Percentiles rank a stretch among this genome's conserved stretches.
Evolutionary conservation across 345 rosid species (phyloP).

Genomic region (Eucalyptus viminalis): DNA sequence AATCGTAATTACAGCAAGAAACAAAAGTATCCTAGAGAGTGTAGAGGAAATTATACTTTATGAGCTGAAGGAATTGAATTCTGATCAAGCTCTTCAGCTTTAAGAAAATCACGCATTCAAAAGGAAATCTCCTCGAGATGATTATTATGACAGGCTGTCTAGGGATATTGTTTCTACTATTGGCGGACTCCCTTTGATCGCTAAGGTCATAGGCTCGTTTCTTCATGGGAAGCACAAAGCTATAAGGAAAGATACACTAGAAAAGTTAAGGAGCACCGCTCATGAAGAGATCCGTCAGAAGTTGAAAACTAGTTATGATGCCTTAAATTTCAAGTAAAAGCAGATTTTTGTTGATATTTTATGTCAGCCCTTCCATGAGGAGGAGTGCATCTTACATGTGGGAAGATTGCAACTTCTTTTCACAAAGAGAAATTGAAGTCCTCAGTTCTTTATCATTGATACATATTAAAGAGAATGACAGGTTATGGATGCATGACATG

Average conservation of each 20-base stretch:
- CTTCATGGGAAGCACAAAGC: background rate
- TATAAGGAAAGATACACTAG: background rate
- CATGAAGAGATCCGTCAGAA: background rate
- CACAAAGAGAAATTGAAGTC: background rate
- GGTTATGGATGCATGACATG: background rate
- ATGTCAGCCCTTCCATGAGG: background rate
- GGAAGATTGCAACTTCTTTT: background rate
- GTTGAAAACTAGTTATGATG: background rate
- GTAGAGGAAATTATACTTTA: background rate
- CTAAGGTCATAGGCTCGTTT: background rate
- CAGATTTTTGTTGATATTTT: background rate
- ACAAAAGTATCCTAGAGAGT: too few species aligned
- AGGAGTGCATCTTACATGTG: background rate
- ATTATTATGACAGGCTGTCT: background rate
- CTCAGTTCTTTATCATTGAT: background rate
- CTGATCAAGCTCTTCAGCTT: background rate
- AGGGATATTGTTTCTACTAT: background rate
- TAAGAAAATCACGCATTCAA: background rate
- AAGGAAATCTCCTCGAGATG: background rate
- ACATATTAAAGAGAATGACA: fast-evolving
- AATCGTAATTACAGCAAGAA: too few species aligned
- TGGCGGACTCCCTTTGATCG: background rate
- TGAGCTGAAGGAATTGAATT: background rate
- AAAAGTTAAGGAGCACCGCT: background rate
- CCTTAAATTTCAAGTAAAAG: background rate